phyloP scores from a whole-genome alignment of 306 rosid species.

The Castanea crenata region DNA sequence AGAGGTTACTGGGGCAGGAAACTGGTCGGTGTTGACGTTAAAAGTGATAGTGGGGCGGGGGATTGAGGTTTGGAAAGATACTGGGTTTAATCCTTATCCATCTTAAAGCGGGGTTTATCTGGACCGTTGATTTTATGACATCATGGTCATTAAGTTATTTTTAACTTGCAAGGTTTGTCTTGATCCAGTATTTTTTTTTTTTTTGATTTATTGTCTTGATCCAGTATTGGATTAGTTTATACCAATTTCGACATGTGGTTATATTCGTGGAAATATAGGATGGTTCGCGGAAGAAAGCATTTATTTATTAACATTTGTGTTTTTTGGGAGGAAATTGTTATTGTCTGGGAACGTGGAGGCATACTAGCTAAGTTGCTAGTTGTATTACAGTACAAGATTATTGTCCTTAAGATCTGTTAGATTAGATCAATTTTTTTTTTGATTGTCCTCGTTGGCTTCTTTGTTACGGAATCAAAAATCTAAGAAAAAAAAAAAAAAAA shows the following conservation, averaged over 20 bases:
- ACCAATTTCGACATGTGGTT: slow-evolving; percentile 46
- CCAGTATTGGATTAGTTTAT: not conserved
- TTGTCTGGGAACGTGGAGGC: slow-evolving; percentile 15
- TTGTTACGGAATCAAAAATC: not conserved
- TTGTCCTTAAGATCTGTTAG: not conserved
- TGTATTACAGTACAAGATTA: slow-evolving; percentile 11
- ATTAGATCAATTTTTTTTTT: not conserved
- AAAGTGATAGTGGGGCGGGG: not conserved
- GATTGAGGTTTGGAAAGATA: slow-evolving; percentile 5
- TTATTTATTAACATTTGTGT: not conserved
- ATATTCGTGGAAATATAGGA: slow-evolving; percentile 5
- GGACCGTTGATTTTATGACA: slow-evolving; percentile 10
- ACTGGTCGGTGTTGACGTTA: slow-evolving; percentile 35
- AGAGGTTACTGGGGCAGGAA: slow-evolving; percentile 13
- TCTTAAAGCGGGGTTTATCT: slow-evolving; percentile 7
- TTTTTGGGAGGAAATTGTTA: not conserved
- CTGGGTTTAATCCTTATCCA: slow-evolving; percentile 62
- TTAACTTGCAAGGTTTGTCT: not conserved
- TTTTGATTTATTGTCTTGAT: not conserved
- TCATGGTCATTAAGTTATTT: not conserved
- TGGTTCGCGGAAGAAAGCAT: slow-evolving; percentile 22
- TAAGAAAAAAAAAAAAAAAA: too few relatives aligned
- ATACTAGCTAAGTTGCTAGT: not conserved
- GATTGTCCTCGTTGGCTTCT: not conserved
- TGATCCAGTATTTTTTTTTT: not conserved